Base-by-base conservation (phyloP, 352 stramenopile species). In the Blastocystis sp. region DNA sequence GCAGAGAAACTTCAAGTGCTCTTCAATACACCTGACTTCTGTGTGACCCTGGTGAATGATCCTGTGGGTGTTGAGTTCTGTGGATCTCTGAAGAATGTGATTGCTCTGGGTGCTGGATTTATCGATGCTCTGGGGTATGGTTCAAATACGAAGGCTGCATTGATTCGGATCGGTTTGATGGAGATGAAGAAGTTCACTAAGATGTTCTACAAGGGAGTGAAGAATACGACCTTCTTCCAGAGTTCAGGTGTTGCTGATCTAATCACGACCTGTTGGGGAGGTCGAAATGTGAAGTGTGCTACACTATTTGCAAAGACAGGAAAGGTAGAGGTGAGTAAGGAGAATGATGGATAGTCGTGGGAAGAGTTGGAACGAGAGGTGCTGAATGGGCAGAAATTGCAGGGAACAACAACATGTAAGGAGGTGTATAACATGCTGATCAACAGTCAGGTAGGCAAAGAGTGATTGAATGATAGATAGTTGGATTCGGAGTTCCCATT, bases 221-320 rank as follows among this genome's bases (percentile, higher is more conserved):
- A 86, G 74, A 92, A 97, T 73, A 90, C 93, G 88, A 97, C 95
- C 56, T 98, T 98, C 89, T 95, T 97, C 80, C 92, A 98, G 91
- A 96, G 91, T 88, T 98, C 95, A 89, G 96, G 96, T 19, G 94
- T 98, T 49, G 96, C 95, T 6, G 96, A 98, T 88, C 91, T 98
- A 5, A 98, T 98, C 88, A 98, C 96, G 37, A 98, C 95, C 75
- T 98, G 96, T 90, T 98, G 98, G 88, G 95, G 96, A 61, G 95
- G 96, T 73, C 92, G 96, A 49, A 98, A 98, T 89, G 93, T 95
- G 78, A 96, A 96, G 88, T 98, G 95, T 89, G 94, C 94, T 6
- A 94, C 97, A 89, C 93, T 93, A 29, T 98, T 97, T 88, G 93
- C 95, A 51, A 93, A 86, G 21, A 39, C 74, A 37, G 27, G 58